phyloP scores from a whole-genome alignment of 2,329 filamentous ascomycete genomes.

The Aspergillus viridinutans region DNA sequence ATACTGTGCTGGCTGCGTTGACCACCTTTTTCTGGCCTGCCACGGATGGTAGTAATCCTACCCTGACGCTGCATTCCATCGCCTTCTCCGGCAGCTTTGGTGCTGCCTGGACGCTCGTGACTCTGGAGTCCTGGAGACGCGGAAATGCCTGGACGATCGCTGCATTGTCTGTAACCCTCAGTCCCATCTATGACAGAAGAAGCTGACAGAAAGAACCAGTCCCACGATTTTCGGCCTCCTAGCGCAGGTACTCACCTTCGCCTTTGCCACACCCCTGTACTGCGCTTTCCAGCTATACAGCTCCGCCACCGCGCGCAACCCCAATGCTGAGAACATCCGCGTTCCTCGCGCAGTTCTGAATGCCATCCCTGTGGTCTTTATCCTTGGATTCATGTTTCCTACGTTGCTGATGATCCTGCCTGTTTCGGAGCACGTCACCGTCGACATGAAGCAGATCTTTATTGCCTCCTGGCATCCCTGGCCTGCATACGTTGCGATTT shows the following conservation, averaged over 20 bases:
- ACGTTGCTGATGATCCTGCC: constrained; percentile 43
- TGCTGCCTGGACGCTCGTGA: constrained; percentile 41
- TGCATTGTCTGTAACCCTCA: constrained; percentile 36
- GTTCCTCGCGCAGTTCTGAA: constrained; percentile 28
- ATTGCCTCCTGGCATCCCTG: constrained; percentile 51
- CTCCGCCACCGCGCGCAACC: constrained; percentile 38
- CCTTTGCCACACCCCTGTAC: constrained; percentile 43
- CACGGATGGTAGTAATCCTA: constrained; percentile 35
- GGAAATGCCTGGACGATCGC: constrained; percentile 41
- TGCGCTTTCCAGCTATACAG: constrained; percentile 41
- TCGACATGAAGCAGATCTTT: constrained; percentile 44
- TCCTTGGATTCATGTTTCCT: constrained; percentile 44
- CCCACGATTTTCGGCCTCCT: constrained; percentile 37
- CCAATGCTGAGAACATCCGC: constrained; percentile 31
- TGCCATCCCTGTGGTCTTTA: constrained; percentile 40
- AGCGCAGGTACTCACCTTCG: constrained; percentile 43
- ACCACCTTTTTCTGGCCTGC: constrained; percentile 40
- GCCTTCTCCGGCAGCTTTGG: constrained; percentile 40
- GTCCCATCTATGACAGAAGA: constrained; percentile 1
- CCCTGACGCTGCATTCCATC: constrained; percentile 34
- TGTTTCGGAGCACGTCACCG: constrained; percentile 34
- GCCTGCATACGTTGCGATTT: constrained; percentile 43
- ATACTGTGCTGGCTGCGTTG: constrained; percentile 28
- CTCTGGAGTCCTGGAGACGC: constrained; percentile 43
- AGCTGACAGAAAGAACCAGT: constrained; percentile 20